These are phyloP conservation scores for Populus alba DNA, from an alignment of 345 rosid species.

Conservation along the genomic window DNA sequence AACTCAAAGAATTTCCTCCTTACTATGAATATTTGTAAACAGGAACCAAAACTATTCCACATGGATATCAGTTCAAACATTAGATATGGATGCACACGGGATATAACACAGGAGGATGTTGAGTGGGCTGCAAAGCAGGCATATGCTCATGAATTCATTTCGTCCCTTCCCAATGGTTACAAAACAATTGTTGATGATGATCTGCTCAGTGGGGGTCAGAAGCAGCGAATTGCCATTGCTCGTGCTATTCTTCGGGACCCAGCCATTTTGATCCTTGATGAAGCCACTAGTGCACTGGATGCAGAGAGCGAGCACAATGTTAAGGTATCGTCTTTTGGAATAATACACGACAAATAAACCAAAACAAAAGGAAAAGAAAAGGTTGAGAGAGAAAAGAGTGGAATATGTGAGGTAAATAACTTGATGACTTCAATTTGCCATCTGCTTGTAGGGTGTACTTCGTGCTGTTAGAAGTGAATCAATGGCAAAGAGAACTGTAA, in stretches of 20 bases:
- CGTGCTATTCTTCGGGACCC: conserved; percentile 96
- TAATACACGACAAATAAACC: background rate
- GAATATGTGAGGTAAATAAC: background rate
- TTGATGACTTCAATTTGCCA: conserved; percentile 4
- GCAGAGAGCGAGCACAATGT: conserved; percentile 97
- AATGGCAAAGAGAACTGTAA: conserved; percentile 64
- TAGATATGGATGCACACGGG: conserved; percentile 69
- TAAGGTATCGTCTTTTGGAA: conserved; percentile 48
- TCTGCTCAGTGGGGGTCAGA: conserved; percentile 96
- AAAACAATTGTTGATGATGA: conserved; percentile 87
- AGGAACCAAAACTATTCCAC: conserved; percentile 96
- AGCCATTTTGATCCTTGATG: conserved; percentile 82
- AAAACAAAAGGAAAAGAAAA: background rate
- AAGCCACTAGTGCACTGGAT: conserved; percentile 93
- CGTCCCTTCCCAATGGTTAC: conserved; percentile 79
- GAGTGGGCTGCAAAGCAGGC: conserved; percentile 93
- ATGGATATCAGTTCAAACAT: conserved; percentile 86
- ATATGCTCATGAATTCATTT: conserved; percentile 87
- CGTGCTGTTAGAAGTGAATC: conserved; percentile 59
- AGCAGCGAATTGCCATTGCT: conserved; percentile 96
- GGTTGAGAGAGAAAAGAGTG: background rate
- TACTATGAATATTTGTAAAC: conserved; percentile 16
- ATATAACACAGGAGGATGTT: conserved; percentile 68
- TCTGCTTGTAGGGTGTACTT: conserved; percentile 65
- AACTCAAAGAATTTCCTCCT: conserved; percentile 7